Percentiles rank a stretch among this genome's conserved stretches.
phyloP scores from a whole-genome alignment of 306 rosid species.

The Prunus mume region DNA sequence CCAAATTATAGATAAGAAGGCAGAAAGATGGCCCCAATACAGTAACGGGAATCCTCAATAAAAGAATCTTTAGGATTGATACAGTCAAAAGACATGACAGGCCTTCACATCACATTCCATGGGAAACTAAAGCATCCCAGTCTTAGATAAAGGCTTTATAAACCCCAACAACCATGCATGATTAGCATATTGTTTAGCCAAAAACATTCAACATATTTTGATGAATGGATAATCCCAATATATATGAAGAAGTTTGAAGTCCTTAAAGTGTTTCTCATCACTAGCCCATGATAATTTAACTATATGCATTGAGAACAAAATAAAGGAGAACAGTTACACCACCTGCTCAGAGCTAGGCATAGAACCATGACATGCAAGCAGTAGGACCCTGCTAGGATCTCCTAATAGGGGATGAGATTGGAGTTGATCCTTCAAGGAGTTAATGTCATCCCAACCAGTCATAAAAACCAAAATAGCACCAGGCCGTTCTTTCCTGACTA shows the following conservation, averaged over 20 bases:
- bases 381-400: constrained; percentile 51
- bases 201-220: too few species aligned
- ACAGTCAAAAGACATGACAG: neutral
- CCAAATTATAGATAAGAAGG: too few species aligned
- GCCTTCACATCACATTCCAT: neutral
- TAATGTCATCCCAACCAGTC: constrained; percentile 72
- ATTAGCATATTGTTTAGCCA: neutral
- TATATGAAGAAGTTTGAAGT: constrained; percentile 1
- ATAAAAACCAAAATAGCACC: constrained; percentile 60
- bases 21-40: too few species aligned
- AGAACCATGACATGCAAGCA: constrained; percentile 64
- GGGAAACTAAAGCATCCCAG: neutral
- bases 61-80: neutral
- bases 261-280: neutral
- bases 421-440: constrained; percentile 52
- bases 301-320: neutral
- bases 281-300: neutral
- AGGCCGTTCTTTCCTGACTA: constrained; percentile 44
- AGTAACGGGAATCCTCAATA: neutral
- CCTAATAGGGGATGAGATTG: constrained; percentile 55
- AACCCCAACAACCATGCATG: neutral
- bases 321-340: neutral
- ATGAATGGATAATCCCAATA: neutral
- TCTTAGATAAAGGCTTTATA: neutral
- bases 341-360: constrained; percentile 65